Base-by-base conservation (phyloP, 805 yeast species). In the Wickerhamiella occidentalis region DNA sequence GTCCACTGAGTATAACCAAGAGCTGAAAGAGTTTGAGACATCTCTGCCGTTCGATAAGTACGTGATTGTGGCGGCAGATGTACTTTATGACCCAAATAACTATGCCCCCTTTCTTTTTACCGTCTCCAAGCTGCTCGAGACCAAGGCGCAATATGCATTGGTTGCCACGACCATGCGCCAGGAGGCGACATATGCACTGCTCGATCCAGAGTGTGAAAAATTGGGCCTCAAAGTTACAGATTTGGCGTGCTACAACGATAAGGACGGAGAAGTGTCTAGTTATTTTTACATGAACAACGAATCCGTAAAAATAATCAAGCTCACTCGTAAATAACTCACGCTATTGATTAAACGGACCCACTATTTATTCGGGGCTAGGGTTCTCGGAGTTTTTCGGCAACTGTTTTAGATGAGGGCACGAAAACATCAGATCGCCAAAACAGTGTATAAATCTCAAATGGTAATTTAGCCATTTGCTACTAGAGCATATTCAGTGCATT, bases 91-190 rank as follows among this genome's bases (percentile, higher is more conserved):
- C 58, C 61, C 77, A 2, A 66, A 73, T 3, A 69, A 78, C 2
- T 70, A 85, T 18, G 78, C 79, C 0, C 65, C 65, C 21, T 68
- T 88, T 37, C 71, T 77, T n/a, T 52, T 59, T 3, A 74, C 80
- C 9, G 59, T 83, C 2, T 53, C 21, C 12, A 49, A 58, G 56
- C 46, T 61, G 57, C 19, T 54, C 61, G 15, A 42, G 6, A 23
- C 28, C 28, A 12, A 47, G 29, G 43, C 61, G 41, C 11, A 33
- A 19, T 1, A 55, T 51, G 53, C 68, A 19, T 49, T 75, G 6
- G 72, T 88, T 13, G 80, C 94, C 1, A 90, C 94, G 4, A 84
- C 96, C 0, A 71, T 82, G 2, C 66, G 97, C 48, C 86, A 82
- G 49, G 69, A 64, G 21, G 70, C 64, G 2, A 80, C 86, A 0